phyloP scores from a whole-genome alignment of 441 rosid species.

The Daphne laureola region DNA sequence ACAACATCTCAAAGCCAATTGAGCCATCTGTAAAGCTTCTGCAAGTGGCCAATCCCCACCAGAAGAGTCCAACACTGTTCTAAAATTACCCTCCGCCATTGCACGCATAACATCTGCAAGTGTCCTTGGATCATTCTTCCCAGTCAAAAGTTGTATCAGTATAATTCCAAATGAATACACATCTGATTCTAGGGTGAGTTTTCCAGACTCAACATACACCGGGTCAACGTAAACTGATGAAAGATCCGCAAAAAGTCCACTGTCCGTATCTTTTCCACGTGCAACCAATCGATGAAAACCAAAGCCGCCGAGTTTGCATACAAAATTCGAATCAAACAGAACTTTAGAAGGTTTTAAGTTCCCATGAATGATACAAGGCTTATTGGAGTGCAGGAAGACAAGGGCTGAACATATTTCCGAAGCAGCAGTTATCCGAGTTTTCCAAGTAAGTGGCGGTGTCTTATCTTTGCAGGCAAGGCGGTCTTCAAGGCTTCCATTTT shows the following conservation, averaged over 20 bases:
- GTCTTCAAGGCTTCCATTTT: conserved; percentile 71
- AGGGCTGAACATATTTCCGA: conserved; percentile 81
- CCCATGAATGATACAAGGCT: conserved; percentile 72
- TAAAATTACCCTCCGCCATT: conserved; percentile 49
- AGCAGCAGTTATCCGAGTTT: conserved; percentile 53
- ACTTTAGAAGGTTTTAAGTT: conserved; percentile 75
- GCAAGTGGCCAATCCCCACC: conserved; percentile 81
- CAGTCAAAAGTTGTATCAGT: conserved; percentile 66
- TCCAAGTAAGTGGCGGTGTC: conserved; percentile 57
- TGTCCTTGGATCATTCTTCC: conserved; percentile 41
- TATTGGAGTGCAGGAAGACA: conserved; percentile 74
- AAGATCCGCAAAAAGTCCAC: conserved; percentile 13
- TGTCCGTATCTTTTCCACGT: conserved; percentile 15
- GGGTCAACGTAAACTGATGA: conserved; percentile 41
- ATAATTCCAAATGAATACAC: conserved; percentile 73
- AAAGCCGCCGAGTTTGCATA: conserved; percentile 54
- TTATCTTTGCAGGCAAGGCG: conserved; percentile 45
- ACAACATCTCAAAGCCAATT: conserved; percentile 65
- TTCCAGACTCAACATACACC: conserved; percentile 39
- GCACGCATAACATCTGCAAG: conserved; percentile 59
- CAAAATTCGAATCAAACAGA: conserved; percentile 65
- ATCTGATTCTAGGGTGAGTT: conserved; percentile 58
- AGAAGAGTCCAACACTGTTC: conserved; percentile 49
- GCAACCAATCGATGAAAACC: conserved; percentile 52
- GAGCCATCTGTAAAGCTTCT: conserved; percentile 47